Conservation (phyloP, 2,329 filamentous ascomycete genomes). For the Phialemonium atrogriseum region DNA sequence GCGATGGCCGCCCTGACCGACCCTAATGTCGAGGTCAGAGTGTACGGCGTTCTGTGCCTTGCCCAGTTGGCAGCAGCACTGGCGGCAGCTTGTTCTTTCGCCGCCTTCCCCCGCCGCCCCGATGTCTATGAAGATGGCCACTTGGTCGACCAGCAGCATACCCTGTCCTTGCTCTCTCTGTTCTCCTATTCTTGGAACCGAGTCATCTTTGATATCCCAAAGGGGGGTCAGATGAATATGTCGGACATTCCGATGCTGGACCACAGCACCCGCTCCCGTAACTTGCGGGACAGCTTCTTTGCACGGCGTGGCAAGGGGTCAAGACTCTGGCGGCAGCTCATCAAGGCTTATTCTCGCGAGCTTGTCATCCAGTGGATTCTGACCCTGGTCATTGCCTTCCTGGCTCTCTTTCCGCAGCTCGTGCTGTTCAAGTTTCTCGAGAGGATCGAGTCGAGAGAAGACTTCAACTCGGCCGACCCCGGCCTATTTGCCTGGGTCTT, state of each 20-base stretch:
- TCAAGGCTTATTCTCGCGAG: slow-evolving; percentile 17
- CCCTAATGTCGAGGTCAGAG: slow-evolving; percentile 1
- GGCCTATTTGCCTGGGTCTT: slow-evolving; percentile 22
- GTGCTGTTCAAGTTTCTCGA: slow-evolving; percentile 26
- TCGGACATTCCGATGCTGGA: slow-evolving; percentile 23
- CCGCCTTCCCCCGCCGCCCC: slow-evolving; percentile 22
- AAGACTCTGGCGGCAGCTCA: slow-evolving; percentile 24
- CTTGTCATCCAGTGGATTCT: slow-evolving; percentile 22
- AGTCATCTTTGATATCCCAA: slow-evolving; percentile 19
- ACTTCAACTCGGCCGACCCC: slow-evolving; percentile 12
- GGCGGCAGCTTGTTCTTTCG: slow-evolving; percentile 15
- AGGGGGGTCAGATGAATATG: slow-evolving; percentile 19
- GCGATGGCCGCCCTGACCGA: slow-evolving; percentile 12
- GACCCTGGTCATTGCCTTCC: slow-evolving; percentile 19
- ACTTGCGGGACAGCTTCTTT: slow-evolving; percentile 15
- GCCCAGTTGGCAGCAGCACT: slow-evolving; percentile 16
- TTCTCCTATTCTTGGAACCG: slow-evolving; percentile 24
- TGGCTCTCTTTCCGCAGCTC: slow-evolving; percentile 24
- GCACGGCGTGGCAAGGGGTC: slow-evolving; percentile 9
- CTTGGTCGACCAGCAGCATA: slow-evolving; percentile 26
- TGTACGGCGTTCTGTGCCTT: slow-evolving; percentile 14
- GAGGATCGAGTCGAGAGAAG: slow-evolving; percentile 16
- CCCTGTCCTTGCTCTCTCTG: slow-evolving; percentile 19
- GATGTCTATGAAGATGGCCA: slow-evolving; percentile 20
- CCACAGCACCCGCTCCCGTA: slow-evolving; percentile 17